These are phyloP conservation scores for Prunus armeniaca DNA, from an alignment of 306 rosid species.

Conservation along the genomic window DNA sequence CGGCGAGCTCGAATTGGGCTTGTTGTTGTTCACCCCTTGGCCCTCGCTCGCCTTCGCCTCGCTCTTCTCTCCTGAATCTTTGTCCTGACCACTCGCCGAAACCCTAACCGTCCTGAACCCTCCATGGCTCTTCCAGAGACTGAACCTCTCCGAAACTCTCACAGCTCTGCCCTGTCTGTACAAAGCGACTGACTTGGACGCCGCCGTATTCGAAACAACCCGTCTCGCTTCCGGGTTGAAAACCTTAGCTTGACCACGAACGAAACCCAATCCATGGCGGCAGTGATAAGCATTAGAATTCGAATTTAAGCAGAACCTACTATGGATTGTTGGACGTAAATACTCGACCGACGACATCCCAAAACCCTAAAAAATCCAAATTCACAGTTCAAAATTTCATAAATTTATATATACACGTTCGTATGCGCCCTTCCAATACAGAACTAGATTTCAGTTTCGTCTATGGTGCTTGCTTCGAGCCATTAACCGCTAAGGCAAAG, in stretches of 20 bases:
- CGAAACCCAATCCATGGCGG: slow-evolving; percentile 37
- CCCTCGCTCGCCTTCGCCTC: slow-evolving; percentile 57
- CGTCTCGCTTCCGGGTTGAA: slow-evolving; percentile 30
- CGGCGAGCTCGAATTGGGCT: slow-evolving; percentile 47
- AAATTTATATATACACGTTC: background rate
- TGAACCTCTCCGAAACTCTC: slow-evolving; percentile 39
- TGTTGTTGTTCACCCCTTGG: slow-evolving; percentile 54
- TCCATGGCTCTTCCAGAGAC: slow-evolving; percentile 43
- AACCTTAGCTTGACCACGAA: slow-evolving; percentile 46
- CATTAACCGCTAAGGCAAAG: background rate
- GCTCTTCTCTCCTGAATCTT: slow-evolving; percentile 77
- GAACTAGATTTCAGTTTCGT: slow-evolving; percentile 6
- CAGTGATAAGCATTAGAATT: slow-evolving; percentile 38
- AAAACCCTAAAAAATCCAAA: slow-evolving; percentile 13
- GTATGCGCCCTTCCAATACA: background rate
- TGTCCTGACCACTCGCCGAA: slow-evolving; percentile 56
- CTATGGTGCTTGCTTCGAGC: slow-evolving; percentile 8
- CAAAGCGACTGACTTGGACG: slow-evolving; percentile 32
- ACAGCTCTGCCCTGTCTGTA: slow-evolving; percentile 21
- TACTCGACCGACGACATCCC: slow-evolving; percentile 66
- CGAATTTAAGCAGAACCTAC: slow-evolving; percentile 43
- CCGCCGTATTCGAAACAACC: slow-evolving; percentile 34
- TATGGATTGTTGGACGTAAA: slow-evolving; percentile 47
- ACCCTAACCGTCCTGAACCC: slow-evolving; percentile 35
- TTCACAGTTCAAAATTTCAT: slow-evolving; percentile 19